Percentiles rank a stretch among this genome's conserved stretches.
Evolutionary conservation across 2,329 filamentous ascomycete species (phyloP).

Genomic region (Alternaria metachromatica): DNA sequence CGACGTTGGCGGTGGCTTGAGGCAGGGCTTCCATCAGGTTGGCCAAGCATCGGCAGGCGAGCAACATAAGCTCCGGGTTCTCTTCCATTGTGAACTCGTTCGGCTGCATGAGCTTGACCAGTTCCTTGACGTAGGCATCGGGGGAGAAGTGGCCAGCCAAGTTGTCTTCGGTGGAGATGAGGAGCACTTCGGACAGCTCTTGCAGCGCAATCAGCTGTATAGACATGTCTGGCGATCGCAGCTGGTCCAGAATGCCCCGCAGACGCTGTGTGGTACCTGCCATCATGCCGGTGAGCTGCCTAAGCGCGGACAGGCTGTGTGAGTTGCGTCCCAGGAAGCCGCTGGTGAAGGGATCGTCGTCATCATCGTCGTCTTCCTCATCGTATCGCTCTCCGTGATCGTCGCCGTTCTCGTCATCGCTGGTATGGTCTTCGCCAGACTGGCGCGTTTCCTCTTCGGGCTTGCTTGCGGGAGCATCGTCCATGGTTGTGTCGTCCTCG

Average conservation of each 20-base stretch:
- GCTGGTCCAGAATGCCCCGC: conserved; percentile 63
- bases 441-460: conserved; percentile 56
- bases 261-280: conserved; percentile 81
- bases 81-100: conserved; percentile 85
- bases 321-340: conserved; percentile 72
- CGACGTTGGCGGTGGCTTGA: conserved; percentile 90
- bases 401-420: conserved; percentile 61
- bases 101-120: conserved; percentile 89
- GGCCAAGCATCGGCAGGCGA: conserved; percentile 92
- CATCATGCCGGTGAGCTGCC: conserved; percentile 88
- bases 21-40: conserved; percentile 98
- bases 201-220: conserved; percentile 90
- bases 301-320: conserved; percentile 72
- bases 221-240: conserved; percentile 83
- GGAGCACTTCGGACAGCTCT: conserved; percentile 88
- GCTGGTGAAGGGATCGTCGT: conserved; percentile 64
- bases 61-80: conserved; percentile 95
- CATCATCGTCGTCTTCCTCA: conserved; percentile 63
- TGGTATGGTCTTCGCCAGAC: conserved; percentile 49
- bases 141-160: conserved; percentile 93
- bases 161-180: conserved; percentile 97
- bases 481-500: conserved; percentile 74
- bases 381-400: conserved; percentile 54
- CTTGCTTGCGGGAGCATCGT: conserved; percentile 69
- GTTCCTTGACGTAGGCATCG: conserved; percentile 92